A percentile compares a stretch with the other conserved stretches of the same genome.
Evolutionary conservation across 2,329 filamentous ascomycete genomes (phyloP).

Genomic region (Sclerotiophoma versabilis): DNA sequence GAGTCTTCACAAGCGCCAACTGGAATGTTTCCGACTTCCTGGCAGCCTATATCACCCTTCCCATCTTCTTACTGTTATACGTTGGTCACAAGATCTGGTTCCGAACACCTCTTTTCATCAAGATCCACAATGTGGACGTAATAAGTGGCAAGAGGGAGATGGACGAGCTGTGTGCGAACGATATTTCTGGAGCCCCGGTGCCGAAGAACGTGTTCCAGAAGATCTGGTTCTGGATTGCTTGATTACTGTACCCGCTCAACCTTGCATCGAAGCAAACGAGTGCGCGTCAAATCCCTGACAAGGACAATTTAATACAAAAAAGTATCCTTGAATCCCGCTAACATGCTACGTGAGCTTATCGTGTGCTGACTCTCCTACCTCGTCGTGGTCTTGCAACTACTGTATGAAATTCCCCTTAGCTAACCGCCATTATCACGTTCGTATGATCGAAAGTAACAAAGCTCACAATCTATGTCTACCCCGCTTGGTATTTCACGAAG

Average conservation of each 20-base stretch:
- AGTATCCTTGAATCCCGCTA: background rate
- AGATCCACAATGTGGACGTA: constrained; percentile 41
- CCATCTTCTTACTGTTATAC: constrained; percentile 46
- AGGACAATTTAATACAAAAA: background rate
- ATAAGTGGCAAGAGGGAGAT: constrained; percentile 46
- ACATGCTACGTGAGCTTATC: background rate
- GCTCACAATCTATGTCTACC: background rate
- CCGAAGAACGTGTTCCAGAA: constrained; percentile 44
- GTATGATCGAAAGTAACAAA: background rate
- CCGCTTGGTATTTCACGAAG: background rate
- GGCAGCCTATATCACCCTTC: constrained; percentile 58
- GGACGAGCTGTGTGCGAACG: constrained; percentile 45
- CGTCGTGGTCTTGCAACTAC: background rate
- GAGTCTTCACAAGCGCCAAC: constrained; percentile 62
- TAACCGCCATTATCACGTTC: background rate
- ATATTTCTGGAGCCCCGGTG: constrained; percentile 39
- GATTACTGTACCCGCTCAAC: constrained; percentile 2
- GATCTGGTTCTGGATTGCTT: constrained; percentile 50
- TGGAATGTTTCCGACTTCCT: constrained; percentile 60
- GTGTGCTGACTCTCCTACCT: background rate
- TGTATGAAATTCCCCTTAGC: background rate
- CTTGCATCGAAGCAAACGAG: background rate
- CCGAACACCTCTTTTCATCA: constrained; percentile 38
- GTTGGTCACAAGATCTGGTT: constrained; percentile 45
- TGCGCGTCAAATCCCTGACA: background rate